Conservation (phyloP, 345 rosid species). For the Salix udensis region DNA sequence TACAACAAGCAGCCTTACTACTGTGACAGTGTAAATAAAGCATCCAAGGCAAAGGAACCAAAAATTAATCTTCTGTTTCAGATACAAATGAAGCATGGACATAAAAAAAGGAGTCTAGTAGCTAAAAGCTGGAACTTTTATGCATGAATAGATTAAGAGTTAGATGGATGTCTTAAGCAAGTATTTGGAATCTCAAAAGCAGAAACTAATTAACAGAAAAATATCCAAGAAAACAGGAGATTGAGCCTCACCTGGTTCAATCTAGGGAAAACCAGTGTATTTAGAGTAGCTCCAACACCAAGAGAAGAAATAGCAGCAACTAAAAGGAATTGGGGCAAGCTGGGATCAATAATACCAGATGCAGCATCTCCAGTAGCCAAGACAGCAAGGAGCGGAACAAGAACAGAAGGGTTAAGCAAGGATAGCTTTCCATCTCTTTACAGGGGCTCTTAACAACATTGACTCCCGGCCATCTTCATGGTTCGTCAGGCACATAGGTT, state of each 20-base stretch:
- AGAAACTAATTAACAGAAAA: neutral
- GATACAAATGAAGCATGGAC: neutral
- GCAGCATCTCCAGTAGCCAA: slow-evolving; percentile 92
- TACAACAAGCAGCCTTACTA: neutral
- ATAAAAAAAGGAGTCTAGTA: neutral
- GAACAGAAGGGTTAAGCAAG: slow-evolving; percentile 53
- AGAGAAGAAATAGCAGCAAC: slow-evolving; percentile 68
- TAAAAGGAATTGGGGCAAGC: slow-evolving; percentile 80
- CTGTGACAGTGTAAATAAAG: neutral
- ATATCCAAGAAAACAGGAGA: slow-evolving; percentile 4
- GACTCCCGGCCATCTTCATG: slow-evolving; percentile 75
- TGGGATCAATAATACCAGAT: slow-evolving; percentile 75
- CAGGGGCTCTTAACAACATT: slow-evolving; percentile 62
- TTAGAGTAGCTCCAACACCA: slow-evolving; percentile 67
- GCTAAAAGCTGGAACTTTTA: neutral
- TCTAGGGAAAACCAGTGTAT: slow-evolving; percentile 56
- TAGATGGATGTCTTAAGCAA: neutral
- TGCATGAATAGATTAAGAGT: neutral
- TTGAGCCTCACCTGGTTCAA: slow-evolving; percentile 51
- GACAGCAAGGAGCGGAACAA: slow-evolving; percentile 66
- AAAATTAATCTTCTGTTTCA: neutral
- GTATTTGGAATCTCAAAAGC: slow-evolving; percentile 5
- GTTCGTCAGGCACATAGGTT: slow-evolving; percentile 86
- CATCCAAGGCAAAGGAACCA: neutral
- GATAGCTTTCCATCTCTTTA: slow-evolving; percentile 57